A percentile compares a stretch with the other conserved stretches of the same genome.
Conservation (phyloP, 257 asterid genomes). For the Gentiana macrophylla region DNA sequence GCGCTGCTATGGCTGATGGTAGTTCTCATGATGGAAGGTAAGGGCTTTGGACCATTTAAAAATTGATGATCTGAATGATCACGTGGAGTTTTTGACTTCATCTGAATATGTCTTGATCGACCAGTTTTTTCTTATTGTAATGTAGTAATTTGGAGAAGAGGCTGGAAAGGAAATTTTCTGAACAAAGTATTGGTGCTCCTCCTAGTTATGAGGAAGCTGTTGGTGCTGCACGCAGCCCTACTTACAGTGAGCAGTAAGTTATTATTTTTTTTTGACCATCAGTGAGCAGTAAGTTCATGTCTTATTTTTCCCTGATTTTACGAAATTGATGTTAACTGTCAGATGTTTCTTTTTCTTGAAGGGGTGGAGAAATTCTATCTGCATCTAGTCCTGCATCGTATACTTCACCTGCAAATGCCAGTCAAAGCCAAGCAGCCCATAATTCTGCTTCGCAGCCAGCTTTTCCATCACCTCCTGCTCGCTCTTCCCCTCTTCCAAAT, state of each 20-base stretch:
- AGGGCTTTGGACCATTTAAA: not conserved
- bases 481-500: constrained; percentile 30
- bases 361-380: constrained; percentile 64
- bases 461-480: constrained; percentile 39
- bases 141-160: constrained; percentile 33
- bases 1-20: constrained; percentile 62
- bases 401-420: constrained; percentile 36
- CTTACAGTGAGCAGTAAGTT: constrained; percentile 47
- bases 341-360: constrained; percentile 18
- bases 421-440: constrained; percentile 39
- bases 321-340: constrained; percentile 16
- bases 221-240: constrained; percentile 61
- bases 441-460: constrained; percentile 28
- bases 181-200: constrained; percentile 60
- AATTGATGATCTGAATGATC: not conserved
- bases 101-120: not conserved
- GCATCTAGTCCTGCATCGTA: constrained; percentile 58
- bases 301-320: constrained; percentile 8
- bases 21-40: constrained; percentile 87
- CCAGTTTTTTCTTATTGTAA: constrained; percentile 10
- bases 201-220: constrained; percentile 85
- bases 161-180: constrained; percentile 54
- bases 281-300: constrained; percentile 48
- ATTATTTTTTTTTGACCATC: constrained; percentile 6
- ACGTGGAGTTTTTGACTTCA: not conserved